Conservation (phyloP, 441 rosid species). For the Omphalea diandra region DNA sequence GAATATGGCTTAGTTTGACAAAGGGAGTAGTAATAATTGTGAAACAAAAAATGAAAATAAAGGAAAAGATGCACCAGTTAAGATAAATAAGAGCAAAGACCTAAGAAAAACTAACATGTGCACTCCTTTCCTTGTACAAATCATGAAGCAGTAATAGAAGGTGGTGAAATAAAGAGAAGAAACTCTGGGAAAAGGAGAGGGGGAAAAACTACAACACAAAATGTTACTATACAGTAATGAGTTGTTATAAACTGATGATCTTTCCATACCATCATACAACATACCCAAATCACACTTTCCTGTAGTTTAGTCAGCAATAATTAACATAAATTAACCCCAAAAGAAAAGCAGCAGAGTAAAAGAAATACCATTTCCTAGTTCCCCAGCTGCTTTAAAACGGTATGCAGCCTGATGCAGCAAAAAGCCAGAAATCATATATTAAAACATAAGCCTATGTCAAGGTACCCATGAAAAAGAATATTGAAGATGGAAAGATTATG, state of each 20-base stretch:
- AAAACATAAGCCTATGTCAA: neutral
- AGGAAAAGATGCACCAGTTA: neutral
- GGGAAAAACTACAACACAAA: neutral
- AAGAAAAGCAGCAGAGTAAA: slow-evolving; percentile 2
- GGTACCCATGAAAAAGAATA: neutral
- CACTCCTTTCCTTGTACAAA: neutral
- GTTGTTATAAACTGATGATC: neutral
- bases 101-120: neutral
- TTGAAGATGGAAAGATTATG: slow-evolving; percentile 1
- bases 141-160: neutral
- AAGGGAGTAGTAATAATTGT: neutral
- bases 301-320: neutral
- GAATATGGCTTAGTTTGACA: neutral
- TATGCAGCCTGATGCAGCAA: slow-evolving; percentile 78
- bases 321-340: neutral
- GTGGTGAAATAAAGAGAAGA: neutral
- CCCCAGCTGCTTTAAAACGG: slow-evolving; percentile 61
- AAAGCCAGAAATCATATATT: slow-evolving; percentile 10
- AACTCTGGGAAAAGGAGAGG: neutral
- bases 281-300: neutral
- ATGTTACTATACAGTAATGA: neutral
- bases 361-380: slow-evolving; percentile 55
- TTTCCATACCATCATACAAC: neutral
- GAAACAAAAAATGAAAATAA: neutral
- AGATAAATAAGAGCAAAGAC: neutral